Base-by-base conservation (phyloP, 139 green algal species). In the Coccomyxa sp. region DNA sequence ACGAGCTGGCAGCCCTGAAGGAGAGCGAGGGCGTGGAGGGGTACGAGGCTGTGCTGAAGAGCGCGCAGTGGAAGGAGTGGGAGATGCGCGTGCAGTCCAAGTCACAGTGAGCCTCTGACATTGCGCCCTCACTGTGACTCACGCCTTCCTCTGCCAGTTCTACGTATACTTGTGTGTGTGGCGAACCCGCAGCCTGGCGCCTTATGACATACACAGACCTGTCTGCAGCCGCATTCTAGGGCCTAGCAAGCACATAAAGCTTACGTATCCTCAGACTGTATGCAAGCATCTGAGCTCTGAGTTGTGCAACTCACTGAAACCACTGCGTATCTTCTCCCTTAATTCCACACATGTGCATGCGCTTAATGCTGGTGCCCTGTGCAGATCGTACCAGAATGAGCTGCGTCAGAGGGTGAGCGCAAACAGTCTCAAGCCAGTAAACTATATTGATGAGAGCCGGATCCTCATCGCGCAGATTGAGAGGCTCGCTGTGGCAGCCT, bases 381-480 rank as follows among this genome's bases (percentile, higher is more conserved):
- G 76, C 79, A 79, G 85, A 70, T 91, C 95, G 82, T 95, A 95
- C 81, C 87, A 96, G 24, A 89, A 88, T 1, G 86, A 97, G 81
- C 36, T 79, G 10, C 76, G 82, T 68, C 83, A 92, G 79, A 82
- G 89, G 34, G 88, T 90, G 81, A 89, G 80, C 0, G 83, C 92
- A 22, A 73, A 82, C 9, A 76, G 70, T 14, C 41, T 94, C 16
- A 78, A 85, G 58, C 73, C 84, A 0, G 29, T 92, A 27, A 78
- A 92, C 77, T 95, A 77, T 50, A 82, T 77, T 0, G 14, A 50
- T 37, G 88, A 95, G 75, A 79, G 55, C n/a, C 76, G 77, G 36
- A n/a, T n/a, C n/a, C n/a, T n/a, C n/a, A n/a, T n/a, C n/a, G n/a
- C n/a, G n/a, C n/a, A n/a, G n/a, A n/a, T n/a, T n/a, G n/a, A n/a